Evolutionary conservation across 1,284 basidiomycete species (phyloP).

Genomic region (Apiotrichum veenhuisii): DNA sequence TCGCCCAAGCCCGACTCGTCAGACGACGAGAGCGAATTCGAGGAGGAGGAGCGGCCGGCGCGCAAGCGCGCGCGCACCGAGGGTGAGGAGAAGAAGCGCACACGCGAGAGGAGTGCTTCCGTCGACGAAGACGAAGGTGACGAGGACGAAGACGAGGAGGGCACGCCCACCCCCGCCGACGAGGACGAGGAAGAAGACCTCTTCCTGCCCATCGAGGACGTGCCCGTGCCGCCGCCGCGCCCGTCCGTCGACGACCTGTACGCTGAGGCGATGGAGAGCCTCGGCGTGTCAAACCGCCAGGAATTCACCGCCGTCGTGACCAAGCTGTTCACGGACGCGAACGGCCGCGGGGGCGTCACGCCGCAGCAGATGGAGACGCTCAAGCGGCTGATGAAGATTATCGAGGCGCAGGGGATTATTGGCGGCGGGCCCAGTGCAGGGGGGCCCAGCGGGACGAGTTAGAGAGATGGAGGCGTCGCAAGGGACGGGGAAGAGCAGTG

Average conservation of each 20-base stretch:
- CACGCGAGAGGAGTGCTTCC: background rate
- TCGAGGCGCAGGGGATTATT: conserved; percentile 10
- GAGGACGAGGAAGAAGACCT: conserved; percentile 54
- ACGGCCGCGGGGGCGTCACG: conserved; percentile 9
- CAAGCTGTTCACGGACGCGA: conserved; percentile 13
- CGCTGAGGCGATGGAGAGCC: conserved; percentile 14
- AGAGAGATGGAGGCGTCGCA: too few relatives aligned
- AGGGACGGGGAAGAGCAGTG: too few relatives aligned
- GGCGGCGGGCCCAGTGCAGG: background rate
- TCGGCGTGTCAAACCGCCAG: conserved; percentile 12
- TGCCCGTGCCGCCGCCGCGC: conserved; percentile 18
- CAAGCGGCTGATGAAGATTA: conserved; percentile 14
- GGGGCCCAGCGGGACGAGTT: too few relatives aligned
- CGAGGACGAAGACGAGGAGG: background rate
- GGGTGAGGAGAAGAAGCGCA: background rate
- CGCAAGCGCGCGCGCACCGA: background rate
- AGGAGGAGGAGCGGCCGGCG: background rate
- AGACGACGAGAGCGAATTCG: conserved; percentile 14
- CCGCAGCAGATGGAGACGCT: conserved; percentile 18
- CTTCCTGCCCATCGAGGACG: conserved; percentile 39
- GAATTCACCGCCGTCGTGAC: conserved; percentile 15
- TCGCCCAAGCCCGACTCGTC: conserved; percentile 12
- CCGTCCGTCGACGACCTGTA: conserved; percentile 13
- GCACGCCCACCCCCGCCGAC: background rate
- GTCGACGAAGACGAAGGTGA: too few relatives aligned